Conservation (phyloP, 441 rosid species). For the Croton setiger region DNA sequence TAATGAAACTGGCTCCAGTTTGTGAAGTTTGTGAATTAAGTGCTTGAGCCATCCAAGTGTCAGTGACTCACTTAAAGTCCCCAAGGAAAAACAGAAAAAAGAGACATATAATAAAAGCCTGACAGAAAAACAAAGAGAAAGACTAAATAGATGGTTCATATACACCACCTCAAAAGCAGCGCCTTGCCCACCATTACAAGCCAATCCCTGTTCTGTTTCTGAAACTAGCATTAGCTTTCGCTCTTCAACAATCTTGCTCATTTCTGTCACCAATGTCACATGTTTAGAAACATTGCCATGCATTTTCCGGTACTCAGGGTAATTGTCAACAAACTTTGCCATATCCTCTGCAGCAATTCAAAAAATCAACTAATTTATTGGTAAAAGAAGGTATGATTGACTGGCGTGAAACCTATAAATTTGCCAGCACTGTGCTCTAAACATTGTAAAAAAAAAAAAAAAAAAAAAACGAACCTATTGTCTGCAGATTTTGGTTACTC, state of each 20-base stretch:
- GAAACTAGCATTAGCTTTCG: constrained; percentile 91
- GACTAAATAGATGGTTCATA: background rate
- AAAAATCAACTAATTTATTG: constrained; percentile 23
- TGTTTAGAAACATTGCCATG: constrained; percentile 98
- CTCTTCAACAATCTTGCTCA: constrained; percentile 96
- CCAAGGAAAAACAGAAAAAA: constrained; percentile 1
- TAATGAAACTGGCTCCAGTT: too few species aligned
- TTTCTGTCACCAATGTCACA: constrained; percentile 95
- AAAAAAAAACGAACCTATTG: constrained; percentile 76
- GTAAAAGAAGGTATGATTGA: background rate
- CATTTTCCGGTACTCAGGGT: constrained; percentile 95
- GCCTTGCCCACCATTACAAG: constrained; percentile 96
- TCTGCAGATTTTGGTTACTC: constrained; percentile 90
- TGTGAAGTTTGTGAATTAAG: too few species aligned
- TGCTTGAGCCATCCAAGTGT: background rate
- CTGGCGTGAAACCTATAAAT: constrained; percentile 13
- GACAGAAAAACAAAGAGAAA: too few species aligned
- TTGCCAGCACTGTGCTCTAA: constrained; percentile 1
- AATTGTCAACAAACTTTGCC: constrained; percentile 96
- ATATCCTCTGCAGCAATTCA: constrained; percentile 76
- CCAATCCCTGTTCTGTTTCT: constrained; percentile 95
- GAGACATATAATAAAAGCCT: too few species aligned
- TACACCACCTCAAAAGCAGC: constrained; percentile 90
- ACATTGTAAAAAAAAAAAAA: too few species aligned
- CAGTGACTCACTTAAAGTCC: background rate